phyloP scores from a whole-genome alignment of 768 basidiomycete genomes.

The Suillus subluteus region DNA sequence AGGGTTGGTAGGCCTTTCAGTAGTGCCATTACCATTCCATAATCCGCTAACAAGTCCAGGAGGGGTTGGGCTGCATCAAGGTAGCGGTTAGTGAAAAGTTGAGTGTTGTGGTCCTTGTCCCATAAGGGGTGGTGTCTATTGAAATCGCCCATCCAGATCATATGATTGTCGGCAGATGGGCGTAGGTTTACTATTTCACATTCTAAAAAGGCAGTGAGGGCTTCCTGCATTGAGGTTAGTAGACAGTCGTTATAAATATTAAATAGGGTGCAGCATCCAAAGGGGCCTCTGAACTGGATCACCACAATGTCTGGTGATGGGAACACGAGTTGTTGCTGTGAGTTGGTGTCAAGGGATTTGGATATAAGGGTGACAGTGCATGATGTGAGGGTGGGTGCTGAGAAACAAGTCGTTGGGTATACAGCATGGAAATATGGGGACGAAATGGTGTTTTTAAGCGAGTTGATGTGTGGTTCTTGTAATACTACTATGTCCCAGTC shows the following conservation, averaged over 20 bases:
- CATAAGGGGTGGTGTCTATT: slow-evolving; percentile 33
- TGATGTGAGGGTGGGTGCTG: not conserved
- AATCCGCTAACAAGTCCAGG: too few species aligned
- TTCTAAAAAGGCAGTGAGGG: not conserved
- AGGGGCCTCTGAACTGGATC: not conserved
- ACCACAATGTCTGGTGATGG: not conserved
- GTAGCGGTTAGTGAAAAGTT: slow-evolving; percentile 18
- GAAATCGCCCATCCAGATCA: slow-evolving; percentile 27
- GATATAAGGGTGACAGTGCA: not conserved
- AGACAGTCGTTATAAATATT: not conserved
- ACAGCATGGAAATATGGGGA: not conserved
- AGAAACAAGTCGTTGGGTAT: not conserved
- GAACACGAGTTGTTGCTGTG: not conserved
- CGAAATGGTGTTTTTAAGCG: not conserved
- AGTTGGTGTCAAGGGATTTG: not conserved
- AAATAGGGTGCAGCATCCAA: not conserved
- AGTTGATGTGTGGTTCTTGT: not conserved
- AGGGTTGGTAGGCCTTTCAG: too few species aligned
- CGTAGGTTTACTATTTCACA: accelerated
- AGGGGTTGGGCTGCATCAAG: not conserved
- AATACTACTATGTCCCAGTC: not conserved
- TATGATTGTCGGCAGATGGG: slow-evolving; percentile 8
- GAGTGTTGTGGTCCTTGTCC: slow-evolving; percentile 20
- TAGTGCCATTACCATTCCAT: too few species aligned
- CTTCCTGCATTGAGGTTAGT: not conserved